Conservation (phyloP, 1,284 basidiomycete genomes). For the Boletus semigastroideus region DNA sequence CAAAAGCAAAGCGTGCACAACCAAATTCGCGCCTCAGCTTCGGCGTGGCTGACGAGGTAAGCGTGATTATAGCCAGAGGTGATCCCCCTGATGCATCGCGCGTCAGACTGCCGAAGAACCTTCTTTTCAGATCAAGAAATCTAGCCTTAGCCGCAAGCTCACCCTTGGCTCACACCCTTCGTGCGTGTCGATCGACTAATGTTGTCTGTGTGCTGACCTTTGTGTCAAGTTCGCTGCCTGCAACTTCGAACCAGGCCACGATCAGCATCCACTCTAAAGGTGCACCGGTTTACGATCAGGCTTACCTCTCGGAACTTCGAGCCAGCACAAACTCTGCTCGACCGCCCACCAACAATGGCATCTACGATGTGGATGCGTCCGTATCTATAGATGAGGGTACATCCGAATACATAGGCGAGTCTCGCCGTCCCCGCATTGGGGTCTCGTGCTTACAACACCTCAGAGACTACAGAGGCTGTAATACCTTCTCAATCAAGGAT, state of each 20-base stretch:
- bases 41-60: constrained; percentile 76
- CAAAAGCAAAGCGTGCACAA: constrained; percentile 61
- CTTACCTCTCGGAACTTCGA: constrained; percentile 81
- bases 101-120: constrained; percentile 58
- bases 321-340: constrained; percentile 71
- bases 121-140: constrained; percentile 76
- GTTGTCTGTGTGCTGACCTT: constrained; percentile 8
- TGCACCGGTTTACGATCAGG: constrained; percentile 68
- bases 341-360: constrained; percentile 39
- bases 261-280: constrained; percentile 46
- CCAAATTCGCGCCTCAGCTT: constrained; percentile 77
- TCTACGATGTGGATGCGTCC: constrained; percentile 54
- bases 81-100: constrained; percentile 23
- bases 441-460: constrained; percentile 2
- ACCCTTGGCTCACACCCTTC: constrained; percentile 53
- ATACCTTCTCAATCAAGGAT: constrained; percentile 82
- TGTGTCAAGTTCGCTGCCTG: constrained; percentile 33
- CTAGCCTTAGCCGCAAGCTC: constrained; percentile 66
- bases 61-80: constrained; percentile 23
- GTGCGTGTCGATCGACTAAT: constrained; percentile 34
- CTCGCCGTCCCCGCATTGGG: background rate
- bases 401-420: constrained; percentile 41
- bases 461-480: constrained; percentile 36
- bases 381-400: constrained; percentile 48
- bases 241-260: constrained; percentile 52